phyloP scores from a whole-genome alignment of 2,329 filamentous ascomycete genomes.

The Diaporthe ilicicola region DNA sequence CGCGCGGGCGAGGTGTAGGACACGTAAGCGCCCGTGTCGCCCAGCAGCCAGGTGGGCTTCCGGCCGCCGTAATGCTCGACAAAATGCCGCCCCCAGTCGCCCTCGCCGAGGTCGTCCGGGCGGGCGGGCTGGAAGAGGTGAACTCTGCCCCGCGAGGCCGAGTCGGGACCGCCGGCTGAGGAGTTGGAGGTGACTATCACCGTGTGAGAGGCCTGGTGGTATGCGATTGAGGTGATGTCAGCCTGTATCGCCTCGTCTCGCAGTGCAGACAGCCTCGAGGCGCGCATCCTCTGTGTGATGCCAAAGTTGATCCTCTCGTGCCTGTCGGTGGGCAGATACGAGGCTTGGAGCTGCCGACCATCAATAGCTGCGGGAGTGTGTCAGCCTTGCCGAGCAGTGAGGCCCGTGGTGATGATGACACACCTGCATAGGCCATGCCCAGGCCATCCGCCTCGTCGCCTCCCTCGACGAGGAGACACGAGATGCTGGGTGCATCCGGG shows the following conservation, averaged over 20 bases:
- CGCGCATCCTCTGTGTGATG: neutral
- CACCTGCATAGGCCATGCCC: constrained; percentile 49
- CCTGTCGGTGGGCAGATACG: constrained; percentile 53
- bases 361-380: constrained; percentile 43
- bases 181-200: constrained; percentile 54
- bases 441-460: constrained; percentile 50
- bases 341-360: constrained; percentile 46
- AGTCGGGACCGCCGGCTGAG: constrained; percentile 44
- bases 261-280: constrained; percentile 25
- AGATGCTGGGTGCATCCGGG: constrained; percentile 44
- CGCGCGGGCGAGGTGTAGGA: constrained; percentile 25
- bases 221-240: constrained; percentile 57
- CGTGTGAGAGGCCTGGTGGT: constrained; percentile 51
- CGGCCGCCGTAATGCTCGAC: constrained; percentile 37
- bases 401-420: neutral
- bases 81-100: constrained; percentile 35
- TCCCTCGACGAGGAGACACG: constrained; percentile 50
- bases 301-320: constrained; percentile 45
- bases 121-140: constrained; percentile 53
- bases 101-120: constrained; percentile 38
- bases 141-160: constrained; percentile 56
- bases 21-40: constrained; percentile 42
- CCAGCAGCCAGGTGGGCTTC: constrained; percentile 49
- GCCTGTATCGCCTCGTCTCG: constrained; percentile 39
- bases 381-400: constrained; percentile 34